Evolutionary conservation across 495 filamentous ascomycete genomes (phyloP), one percentile per base, ranked within the genome.

Genomic region (Mytilinidion resinicola): DNA sequence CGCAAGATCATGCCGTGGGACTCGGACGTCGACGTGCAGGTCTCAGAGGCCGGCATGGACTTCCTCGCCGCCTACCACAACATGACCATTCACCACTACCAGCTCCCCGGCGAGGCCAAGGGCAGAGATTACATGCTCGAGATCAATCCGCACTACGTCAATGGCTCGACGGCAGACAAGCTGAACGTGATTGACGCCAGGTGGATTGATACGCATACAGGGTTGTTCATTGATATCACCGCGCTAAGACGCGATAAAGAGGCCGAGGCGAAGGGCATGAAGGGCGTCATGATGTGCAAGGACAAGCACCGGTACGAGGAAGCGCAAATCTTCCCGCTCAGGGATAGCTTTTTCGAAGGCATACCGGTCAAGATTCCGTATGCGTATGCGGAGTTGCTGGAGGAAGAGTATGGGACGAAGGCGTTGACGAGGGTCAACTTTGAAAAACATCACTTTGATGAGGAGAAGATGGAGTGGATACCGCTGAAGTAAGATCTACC

Each of bases 261-360:
- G 0, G 69, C 69, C 15, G 67, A 73, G 25, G 58, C 57, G 3
- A 34, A 58, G 0, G 78, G 77, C 9, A 48, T 68, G n/a, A 35
- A 66, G 1, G 74, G 73, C 33, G 69, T 70, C 9, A 63, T 84
- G 65, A 78, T 76, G 70, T 82, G 78, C 66, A 85, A 85, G 61
- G 82, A 85, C 68, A 66, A 64, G 9, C 82, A 85, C 63, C 70
- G 71, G 20, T 84, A 80, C 47, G 66, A 72, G 25, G 80, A 80
- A 43, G 74, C 74, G 35, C 84, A 95, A 62, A 81, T 96, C 36
- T 96, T 84, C 70, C 90, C 91, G 4, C 69, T 96, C 61, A 77
- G 89, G 15, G 82, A 86, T 47, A 89, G 85, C 56, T 74, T 79
- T 58, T 96, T 91, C 64, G 91, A 96, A 72, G 87, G 81, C 50